phyloP scores from a whole-genome alignment of 768 basidiomycete genomes.

The Pisolithus orientalis region DNA sequence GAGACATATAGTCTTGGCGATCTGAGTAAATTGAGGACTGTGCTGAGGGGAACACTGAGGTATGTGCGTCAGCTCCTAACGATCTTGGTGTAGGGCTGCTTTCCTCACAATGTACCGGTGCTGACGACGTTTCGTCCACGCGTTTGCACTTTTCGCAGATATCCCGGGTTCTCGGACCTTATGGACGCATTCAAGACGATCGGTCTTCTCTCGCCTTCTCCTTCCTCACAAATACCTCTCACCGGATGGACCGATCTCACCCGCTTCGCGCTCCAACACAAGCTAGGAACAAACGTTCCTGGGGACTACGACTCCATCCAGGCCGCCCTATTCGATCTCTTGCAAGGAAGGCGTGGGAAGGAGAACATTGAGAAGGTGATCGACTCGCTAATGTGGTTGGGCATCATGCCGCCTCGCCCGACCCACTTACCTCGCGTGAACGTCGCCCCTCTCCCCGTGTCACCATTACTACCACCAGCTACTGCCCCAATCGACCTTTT shows the following conservation, averaged over 20 bases:
- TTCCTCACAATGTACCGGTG: not conserved
- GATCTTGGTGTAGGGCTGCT: not conserved
- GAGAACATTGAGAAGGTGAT: constrained; percentile 22
- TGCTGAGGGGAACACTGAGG: constrained; percentile 85
- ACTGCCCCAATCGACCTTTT: constrained; percentile 67
- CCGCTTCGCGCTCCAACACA: constrained; percentile 28
- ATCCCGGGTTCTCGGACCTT: constrained; percentile 73
- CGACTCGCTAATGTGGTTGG: constrained; percentile 40
- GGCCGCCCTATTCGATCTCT: constrained; percentile 25
- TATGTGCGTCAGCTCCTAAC: constrained; percentile 33
- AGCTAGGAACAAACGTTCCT: constrained; percentile 19
- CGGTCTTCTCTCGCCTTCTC: constrained; percentile 53
- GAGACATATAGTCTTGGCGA: constrained; percentile 53
- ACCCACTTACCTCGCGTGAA: not conserved
- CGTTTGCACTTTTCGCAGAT: constrained; percentile 36
- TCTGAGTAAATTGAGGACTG: constrained; percentile 43
- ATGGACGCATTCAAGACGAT: constrained; percentile 67
- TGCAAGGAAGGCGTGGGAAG: constrained; percentile 2
- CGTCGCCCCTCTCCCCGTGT: constrained; percentile 40
- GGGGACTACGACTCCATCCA: constrained; percentile 27
- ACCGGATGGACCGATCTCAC: constrained; percentile 31
- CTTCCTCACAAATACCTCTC: constrained; percentile 8
- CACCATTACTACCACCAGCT: constrained; percentile 9
- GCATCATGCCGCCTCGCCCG: constrained; percentile 4
- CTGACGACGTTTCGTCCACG: not conserved